Evolutionary conservation across 1,139 yeast genomes (phyloP).

Genomic region (Candida pseudocylindracea): DNA sequence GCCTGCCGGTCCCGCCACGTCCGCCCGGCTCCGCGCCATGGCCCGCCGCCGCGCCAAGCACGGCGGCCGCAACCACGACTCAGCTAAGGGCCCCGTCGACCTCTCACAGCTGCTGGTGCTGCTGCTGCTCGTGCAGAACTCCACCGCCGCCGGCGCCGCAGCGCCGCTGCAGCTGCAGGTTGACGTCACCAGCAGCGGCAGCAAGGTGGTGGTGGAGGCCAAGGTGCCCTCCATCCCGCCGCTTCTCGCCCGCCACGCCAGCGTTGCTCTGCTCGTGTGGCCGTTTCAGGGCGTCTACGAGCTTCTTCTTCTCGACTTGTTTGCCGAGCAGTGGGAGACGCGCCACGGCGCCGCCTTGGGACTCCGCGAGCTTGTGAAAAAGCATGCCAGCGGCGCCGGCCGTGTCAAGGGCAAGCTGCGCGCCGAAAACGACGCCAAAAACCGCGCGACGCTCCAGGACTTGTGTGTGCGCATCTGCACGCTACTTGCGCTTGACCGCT

Average conservation of each 20-base stretch:
- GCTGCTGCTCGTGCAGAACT: conserved; percentile 21
- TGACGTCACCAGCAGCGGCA: conserved; percentile 67
- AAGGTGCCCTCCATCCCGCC: conserved; percentile 49
- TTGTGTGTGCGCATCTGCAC: conserved; percentile 71
- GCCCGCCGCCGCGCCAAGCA: conserved; percentile 81
- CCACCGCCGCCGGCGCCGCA: conserved; percentile 7
- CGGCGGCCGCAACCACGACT: conserved; percentile 7
- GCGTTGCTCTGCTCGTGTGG: conserved; percentile 71
- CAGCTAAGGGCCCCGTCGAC: conserved; percentile 52
- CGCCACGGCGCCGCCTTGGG: conserved; percentile 96
- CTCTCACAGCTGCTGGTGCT: conserved; percentile 62
- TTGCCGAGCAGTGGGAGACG: conserved; percentile 80
- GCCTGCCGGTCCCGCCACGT: conserved; percentile 11
- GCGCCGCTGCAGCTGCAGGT: conserved; percentile 9
- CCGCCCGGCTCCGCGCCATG: conserved; percentile 82
- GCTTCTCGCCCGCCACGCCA: conserved; percentile 50
- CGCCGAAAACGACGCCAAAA: conserved; percentile 41
- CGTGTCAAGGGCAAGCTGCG: conserved; percentile 41
- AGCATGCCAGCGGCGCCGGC: conserved; percentile 79
- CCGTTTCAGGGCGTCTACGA: conserved; percentile 96
- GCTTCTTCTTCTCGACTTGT: conserved; percentile 53
- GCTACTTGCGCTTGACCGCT: conserved; percentile 77
- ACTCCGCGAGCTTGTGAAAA: conserved; percentile 62
- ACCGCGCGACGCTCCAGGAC: conserved; percentile 62
- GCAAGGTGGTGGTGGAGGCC: conserved; percentile 67